Conservation (phyloP, 768 basidiomycete genomes). For the Rhizopogon sp. region DNA sequence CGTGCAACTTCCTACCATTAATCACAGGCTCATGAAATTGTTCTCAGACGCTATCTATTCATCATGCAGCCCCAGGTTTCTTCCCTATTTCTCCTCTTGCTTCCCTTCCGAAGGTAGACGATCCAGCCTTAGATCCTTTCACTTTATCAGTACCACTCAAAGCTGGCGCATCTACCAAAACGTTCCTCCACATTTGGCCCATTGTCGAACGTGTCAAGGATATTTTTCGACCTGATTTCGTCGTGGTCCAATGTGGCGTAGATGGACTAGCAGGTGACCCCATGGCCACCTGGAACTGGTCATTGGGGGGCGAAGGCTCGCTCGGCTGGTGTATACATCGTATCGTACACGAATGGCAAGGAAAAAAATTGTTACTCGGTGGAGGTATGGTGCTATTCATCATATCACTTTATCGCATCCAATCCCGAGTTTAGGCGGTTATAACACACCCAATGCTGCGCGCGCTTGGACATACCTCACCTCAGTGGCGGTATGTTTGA, state of each 20-base stretch:
- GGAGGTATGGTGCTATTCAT: conserved; percentile 46
- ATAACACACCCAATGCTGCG: conserved; percentile 77
- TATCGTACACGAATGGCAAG: conserved; percentile 49
- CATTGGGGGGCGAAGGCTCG: conserved; percentile 52
- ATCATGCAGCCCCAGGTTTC: conserved; percentile 80
- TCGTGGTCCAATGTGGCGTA: conserved; percentile 82
- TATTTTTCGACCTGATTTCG: conserved; percentile 68
- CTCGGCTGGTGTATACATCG: conserved; percentile 63
- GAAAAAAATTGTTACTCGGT: conserved; percentile 67
- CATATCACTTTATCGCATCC: conserved; percentile 1
- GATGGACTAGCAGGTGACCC: conserved; percentile 88
- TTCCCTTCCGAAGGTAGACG: conserved; percentile 36
- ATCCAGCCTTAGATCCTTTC: conserved; percentile 43
- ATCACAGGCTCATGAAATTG: neutral
- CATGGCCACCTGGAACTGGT: conserved; percentile 69
- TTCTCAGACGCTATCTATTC: conserved; percentile 77
- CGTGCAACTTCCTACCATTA: conserved; percentile 3
- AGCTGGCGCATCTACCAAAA: conserved; percentile 60
- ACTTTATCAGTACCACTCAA: conserved; percentile 78
- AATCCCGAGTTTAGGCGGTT: conserved; percentile 56
- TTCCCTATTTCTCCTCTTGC: conserved; percentile 64
- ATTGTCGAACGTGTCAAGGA: conserved; percentile 55
- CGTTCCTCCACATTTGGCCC: conserved; percentile 62
- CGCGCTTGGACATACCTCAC: conserved; percentile 86
- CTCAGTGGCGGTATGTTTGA: conserved; percentile 56